Evolutionary conservation across 1,284 basidiomycete species (phyloP).

Genomic region (Fereydounia khargensis): DNA sequence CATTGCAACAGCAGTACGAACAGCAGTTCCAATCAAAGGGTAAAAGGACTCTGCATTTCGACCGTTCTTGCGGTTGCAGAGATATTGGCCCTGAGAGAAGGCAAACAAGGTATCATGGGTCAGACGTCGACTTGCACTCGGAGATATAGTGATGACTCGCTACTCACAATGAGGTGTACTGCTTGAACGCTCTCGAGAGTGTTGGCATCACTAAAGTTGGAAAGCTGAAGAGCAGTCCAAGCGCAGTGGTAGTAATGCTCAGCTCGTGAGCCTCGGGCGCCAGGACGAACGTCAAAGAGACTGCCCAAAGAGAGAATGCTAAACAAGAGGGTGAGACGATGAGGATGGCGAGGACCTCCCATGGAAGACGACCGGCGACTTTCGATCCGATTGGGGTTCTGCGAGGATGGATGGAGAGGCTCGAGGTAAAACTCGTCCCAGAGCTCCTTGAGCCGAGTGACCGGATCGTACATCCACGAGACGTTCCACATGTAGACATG

Average conservation of each 20-base stretch:
- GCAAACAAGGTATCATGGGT: too few species aligned
- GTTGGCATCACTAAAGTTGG: conserved; percentile 1
- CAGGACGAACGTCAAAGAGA: conserved; percentile 1
- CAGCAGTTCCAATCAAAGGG: not conserved
- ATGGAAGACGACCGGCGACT: not conserved
- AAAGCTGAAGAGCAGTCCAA: conserved; percentile 2
- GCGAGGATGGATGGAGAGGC: not conserved
- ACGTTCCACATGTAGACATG: conserved; percentile 1
- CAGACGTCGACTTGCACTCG: too few species aligned
- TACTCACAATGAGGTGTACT: not conserved
- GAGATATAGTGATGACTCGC: too few species aligned
- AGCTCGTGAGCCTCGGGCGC: not conserved
- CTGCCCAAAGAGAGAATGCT: conserved; percentile 1
- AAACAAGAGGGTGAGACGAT: conserved; percentile 3
- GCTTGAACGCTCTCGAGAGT: conserved; percentile 1
- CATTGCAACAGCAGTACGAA: conserved; percentile 1
- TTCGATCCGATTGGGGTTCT: not conserved
- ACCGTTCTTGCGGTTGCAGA: conserved; percentile 1
- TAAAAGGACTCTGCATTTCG: conserved; percentile 4
- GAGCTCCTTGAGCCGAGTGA: not conserved
- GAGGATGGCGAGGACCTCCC: conserved; percentile 1
- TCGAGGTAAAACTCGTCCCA: conserved; percentile 1
- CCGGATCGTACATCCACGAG: conserved; percentile 2
- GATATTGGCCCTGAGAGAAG: conserved; percentile 2
- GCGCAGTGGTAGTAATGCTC: not conserved